Conservation (phyloP, 352 stramenopile species). For the Phytophthora citrophthora region DNA sequence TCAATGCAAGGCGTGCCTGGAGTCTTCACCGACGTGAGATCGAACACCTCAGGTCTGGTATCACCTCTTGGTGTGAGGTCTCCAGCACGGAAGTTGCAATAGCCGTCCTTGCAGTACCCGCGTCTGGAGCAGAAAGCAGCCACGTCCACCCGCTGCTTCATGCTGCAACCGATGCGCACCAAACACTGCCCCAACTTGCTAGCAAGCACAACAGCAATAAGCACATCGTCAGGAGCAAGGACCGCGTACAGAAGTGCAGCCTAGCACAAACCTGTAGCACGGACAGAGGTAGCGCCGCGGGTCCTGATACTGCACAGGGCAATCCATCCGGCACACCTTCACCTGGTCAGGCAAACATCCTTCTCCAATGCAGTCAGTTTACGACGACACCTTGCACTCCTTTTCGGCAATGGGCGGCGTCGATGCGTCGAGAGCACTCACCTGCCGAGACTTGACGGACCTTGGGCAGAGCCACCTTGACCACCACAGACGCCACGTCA, state of each 20-base stretch:
- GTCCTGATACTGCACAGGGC: conserved; percentile 66
- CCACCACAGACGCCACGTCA: conserved; percentile 25
- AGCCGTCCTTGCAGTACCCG: conserved; percentile 84
- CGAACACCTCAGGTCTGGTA: conserved; percentile 67
- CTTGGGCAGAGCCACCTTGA: conserved; percentile 32
- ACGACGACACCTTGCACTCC: conserved; percentile 8
- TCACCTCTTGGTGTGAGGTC: conserved; percentile 66
- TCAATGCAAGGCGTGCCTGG: conserved; percentile 70
- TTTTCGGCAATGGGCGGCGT: conserved; percentile 11
- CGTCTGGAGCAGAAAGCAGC: conserved; percentile 74
- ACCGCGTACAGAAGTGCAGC: conserved; percentile 7
- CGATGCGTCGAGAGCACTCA: conserved; percentile 12
- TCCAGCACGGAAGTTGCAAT: conserved; percentile 66
- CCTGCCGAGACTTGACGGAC: conserved; percentile 23
- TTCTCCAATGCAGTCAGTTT: conserved; percentile 17
- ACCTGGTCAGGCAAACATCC: conserved; percentile 57
- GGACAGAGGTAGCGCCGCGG: conserved; percentile 58
- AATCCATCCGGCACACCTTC: conserved; percentile 57
- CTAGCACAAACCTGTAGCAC: conserved; percentile 65
- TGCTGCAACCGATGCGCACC: conserved; percentile 65
- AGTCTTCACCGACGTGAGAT: conserved; percentile 53
- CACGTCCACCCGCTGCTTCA: conserved; percentile 68
- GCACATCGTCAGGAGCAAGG: conserved; percentile 14
- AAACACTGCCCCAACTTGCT: conserved; percentile 76
- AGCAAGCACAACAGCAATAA: conserved; percentile 6